Base-by-base conservation (phyloP, 1,284 basidiomycete species). In the Tilletia setariae region DNA sequence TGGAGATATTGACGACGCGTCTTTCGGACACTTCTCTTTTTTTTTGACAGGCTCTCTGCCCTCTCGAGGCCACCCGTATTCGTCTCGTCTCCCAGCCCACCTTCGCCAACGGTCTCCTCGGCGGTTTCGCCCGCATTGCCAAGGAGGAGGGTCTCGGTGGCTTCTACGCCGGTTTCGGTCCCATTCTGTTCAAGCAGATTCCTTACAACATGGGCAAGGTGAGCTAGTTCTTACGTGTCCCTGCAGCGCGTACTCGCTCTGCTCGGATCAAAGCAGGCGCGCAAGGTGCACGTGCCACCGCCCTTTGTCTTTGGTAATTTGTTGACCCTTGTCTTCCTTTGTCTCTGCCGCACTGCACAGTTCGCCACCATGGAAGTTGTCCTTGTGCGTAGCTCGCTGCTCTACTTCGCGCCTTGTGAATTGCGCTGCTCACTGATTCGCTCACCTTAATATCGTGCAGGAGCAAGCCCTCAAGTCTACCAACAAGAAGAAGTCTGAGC, bases 151-250 rank as follows among this genome's bases (percentile, higher is more conserved):
- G 80, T 71, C 66, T 82, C 53, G 73, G 72, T 47, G 80, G 78
- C 51, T 82, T 82, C 80, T 82, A 82, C 77, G 73, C 74, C 84
- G 86, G 84, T 80, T 86, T 79, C 85, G 84, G 83, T 74, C 77
- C 79, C 72, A 82, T 77, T 59, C 68, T 79, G 62, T 79, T 79
- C 76, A 79, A 79, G 79, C 80, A 82, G 75, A 76, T 82, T 61
- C 80, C 80, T 51, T 82, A 82, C 80, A 82, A 79, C 73, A 81
- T 81, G 79, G 85, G 85, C 84, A 86, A 86, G 84, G 87, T 87
- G 75, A 85, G 53, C 32, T 53, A 79, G 15, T 9, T 19, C 21
- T 53, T 15, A 23, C 25, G 49, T 23, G 23, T 23, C 21, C 19
- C 23, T 19, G 43, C n/a, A n/a, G n/a, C n/a, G n/a, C n/a, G n/a